Base-by-base conservation (phyloP, 106 monocot genomes). In the Dendrobium nobile region DNA sequence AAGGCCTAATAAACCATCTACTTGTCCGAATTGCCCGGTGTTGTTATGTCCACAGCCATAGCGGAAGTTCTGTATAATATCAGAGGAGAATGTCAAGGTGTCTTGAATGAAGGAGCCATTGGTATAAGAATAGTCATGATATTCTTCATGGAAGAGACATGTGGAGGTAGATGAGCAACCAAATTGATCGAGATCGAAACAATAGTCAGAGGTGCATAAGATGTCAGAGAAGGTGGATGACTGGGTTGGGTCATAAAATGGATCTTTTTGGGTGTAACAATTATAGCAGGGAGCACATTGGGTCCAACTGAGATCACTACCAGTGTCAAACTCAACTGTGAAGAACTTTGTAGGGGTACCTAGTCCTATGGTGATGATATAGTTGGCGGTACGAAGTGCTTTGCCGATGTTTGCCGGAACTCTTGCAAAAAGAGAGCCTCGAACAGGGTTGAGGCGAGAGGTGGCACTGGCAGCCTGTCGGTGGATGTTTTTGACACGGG, bases 141-240 rank as follows among this genome's bases (percentile, higher is more conserved):
- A 90, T 2, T 31, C 61, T 11, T 85, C 44, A 0, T 9, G 13
- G 55, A 87, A 90, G 1, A 27, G 44, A 67, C 90, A 90, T 7
- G 68, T 79, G 4, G 85, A 79, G 20, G 48, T 16, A 2, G 78
- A 37, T 0, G 78, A 55, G 75, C 79, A 75, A 18, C 82, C 43
- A 1, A 11, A 9, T 1, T 18, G 4, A 28, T 70, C 59, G 2
- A 87, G 78, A 17, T 65, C 15, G 1, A 5, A n/a, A 77, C 90
- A 90, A 51, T 75, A 78, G 27, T 28, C 4, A 1, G 83, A 80
- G 37, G 24, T 77, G 85, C 90, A 90, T 0, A 81, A 48, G 15
- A 90, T 79, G 58, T 78, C 51, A 41, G 42, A 13, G 77, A 61
- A 82, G 44, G 82, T 68, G 3, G 77, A 47, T 1, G 82, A 82